Conservation (phyloP, 257 asterid species). For the Jasminum sambac region DNA sequence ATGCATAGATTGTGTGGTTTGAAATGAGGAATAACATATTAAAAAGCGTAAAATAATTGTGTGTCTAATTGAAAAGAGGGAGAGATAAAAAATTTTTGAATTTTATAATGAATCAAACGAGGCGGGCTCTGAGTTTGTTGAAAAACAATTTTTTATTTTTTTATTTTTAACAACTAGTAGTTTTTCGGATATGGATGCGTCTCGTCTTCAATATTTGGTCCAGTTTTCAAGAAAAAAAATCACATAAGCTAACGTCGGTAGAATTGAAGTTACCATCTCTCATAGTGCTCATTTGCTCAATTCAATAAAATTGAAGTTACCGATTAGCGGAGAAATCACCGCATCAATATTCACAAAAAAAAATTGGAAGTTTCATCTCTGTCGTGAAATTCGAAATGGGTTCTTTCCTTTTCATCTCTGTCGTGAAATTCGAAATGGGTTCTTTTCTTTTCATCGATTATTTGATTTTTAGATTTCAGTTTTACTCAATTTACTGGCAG, state of each 20-base stretch:
- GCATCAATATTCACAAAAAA: background rate
- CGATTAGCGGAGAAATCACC: background rate
- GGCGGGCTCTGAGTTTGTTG: too few relatives aligned
- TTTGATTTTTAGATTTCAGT: constrained; percentile 13
- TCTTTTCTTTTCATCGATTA: constrained; percentile 28
- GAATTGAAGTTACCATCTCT: background rate
- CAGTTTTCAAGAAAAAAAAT: background rate
- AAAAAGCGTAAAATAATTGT: too few relatives aligned
- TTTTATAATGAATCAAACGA: too few relatives aligned
- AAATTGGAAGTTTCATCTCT: background rate
- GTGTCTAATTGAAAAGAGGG: too few relatives aligned
- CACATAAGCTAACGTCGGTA: background rate
- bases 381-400: background rate
- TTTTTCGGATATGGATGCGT: too few relatives aligned
- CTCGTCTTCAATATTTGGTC: background rate
- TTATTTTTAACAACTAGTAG: too few relatives aligned
- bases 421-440: constrained; percentile 3
- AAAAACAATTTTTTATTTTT: too few relatives aligned
- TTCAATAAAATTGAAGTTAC: background rate
- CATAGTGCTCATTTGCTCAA: background rate
- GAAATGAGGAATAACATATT: too few relatives aligned
- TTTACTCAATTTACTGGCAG: constrained; percentile 11
- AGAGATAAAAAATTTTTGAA: too few relatives aligned
- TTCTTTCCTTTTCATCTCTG: constrained; percentile 4
- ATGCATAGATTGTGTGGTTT: too few relatives aligned